Base-by-base conservation (phyloP, 2,329 filamentous ascomycete genomes). In the Phaeophleospora eucalypticola region DNA sequence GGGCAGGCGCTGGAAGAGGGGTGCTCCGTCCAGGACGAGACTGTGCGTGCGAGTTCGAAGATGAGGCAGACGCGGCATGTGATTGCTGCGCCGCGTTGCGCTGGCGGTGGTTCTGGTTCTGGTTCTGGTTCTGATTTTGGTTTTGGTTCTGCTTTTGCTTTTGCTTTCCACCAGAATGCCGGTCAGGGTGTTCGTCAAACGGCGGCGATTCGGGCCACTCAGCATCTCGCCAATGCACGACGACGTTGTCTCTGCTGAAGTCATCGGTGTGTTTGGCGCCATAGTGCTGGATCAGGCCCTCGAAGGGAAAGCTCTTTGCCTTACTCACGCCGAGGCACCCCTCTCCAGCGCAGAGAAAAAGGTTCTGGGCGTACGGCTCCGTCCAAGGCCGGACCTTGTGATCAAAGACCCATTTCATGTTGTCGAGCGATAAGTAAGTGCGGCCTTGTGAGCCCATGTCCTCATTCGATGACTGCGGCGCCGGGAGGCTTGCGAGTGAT, bases 371-470 rank as follows among this genome's bases (percentile, higher is more conserved):
- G 57, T 77, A 76, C 37, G 72, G 68, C 52, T 88, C 83, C 2
- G 84, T 87, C 44, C 81, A 68, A 18, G 81, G 80, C 60, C 82
- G 87, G 62, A 93, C 76, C 64, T 88, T 89, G 56, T 79, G 80
- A 59, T 90, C 86, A 63, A 86, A 90, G 21, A 90, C 72, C 81
- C 84, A 91, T 66, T 86, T 90, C 86, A 93, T 89, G 60, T 90
- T 89, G 62, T 91, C 87, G 56, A 93, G 69, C 1, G 83, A 86
- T 43, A 91, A 71, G 46, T 62, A 64, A 18, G 62, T 59, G 10
- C n/a, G n/a, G n/a, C n/a, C n/a, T n/a, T n/a, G n/a, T n/a, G n/a
- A n/a, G 24, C 45, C 36, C 12, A 21, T 37, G 3, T 40, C 29
- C 39, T 46, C 46, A 38, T 36, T 52, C 10, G 24, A 29, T 29